Conservation (phyloP, 2,329 filamentous ascomycete genomes). For the Clonostachys chloroleuca region DNA sequence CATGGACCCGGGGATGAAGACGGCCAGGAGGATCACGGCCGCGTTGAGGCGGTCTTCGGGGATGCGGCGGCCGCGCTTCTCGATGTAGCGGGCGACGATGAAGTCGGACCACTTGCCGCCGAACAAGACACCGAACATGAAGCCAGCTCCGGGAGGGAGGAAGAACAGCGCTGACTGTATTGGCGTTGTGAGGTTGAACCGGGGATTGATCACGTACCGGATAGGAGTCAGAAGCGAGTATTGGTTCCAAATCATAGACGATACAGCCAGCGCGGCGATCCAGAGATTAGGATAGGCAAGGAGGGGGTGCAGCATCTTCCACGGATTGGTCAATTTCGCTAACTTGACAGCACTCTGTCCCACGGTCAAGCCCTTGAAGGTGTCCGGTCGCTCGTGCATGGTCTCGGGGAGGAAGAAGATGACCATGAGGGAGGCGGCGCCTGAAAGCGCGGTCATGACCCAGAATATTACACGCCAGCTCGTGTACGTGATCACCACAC, state of each 20-base stretch:
- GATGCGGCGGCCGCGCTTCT: slow-evolving; percentile 50
- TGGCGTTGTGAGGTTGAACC: slow-evolving; percentile 60
- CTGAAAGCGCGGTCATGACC: slow-evolving; percentile 61
- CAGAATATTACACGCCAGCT: slow-evolving; percentile 69
- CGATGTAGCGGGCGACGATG: slow-evolving; percentile 41
- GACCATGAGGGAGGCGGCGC: slow-evolving; percentile 47
- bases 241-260: slow-evolving; percentile 66
- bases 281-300: slow-evolving; percentile 60
- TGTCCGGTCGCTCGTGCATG: slow-evolving; percentile 34
- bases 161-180: slow-evolving; percentile 67
- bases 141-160: slow-evolving; percentile 64
- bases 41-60: slow-evolving; percentile 62
- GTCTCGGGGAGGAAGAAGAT: slow-evolving; percentile 64
- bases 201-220: slow-evolving; percentile 66
- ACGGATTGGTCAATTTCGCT: slow-evolving; percentile 4
- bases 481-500: slow-evolving; percentile 64
- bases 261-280: slow-evolving; percentile 50
- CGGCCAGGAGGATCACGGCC: slow-evolving; percentile 45
- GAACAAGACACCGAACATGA: slow-evolving; percentile 60
- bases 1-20: slow-evolving; percentile 52
- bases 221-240: slow-evolving; percentile 65
- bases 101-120: slow-evolving; percentile 65
- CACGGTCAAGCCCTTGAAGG: neutral
- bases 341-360: neutral
- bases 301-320: slow-evolving; percentile 5